Conservation (phyloP, 768 basidiomycete genomes). For the Psilocybe cubensis region DNA sequence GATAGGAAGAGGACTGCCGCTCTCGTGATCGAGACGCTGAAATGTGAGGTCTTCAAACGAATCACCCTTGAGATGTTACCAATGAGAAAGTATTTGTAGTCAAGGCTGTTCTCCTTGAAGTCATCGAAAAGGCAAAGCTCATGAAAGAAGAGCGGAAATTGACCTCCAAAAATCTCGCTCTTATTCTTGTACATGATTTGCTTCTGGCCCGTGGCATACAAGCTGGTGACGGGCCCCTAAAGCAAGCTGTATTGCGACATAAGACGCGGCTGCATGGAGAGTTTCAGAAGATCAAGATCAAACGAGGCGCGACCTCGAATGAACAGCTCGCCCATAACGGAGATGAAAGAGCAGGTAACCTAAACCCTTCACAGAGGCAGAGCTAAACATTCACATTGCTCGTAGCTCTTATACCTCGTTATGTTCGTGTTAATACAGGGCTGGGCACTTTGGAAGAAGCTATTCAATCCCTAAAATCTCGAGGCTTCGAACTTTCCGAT, state of each 20-base stretch:
- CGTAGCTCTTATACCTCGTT: slow-evolving; percentile 76
- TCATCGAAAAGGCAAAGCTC: slow-evolving; percentile 70
- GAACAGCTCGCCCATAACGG: slow-evolving; percentile 63
- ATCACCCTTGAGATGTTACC: slow-evolving; percentile 7
- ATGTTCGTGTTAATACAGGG: slow-evolving; percentile 81
- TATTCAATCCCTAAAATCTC: slow-evolving; percentile 52
- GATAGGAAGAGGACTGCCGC: slow-evolving; percentile 79
- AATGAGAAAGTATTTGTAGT: slow-evolving; percentile 49
- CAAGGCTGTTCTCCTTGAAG: slow-evolving; percentile 71
- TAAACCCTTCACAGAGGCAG: slow-evolving; percentile 4
- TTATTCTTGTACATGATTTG: slow-evolving; percentile 91
- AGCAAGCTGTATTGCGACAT: slow-evolving; percentile 85
- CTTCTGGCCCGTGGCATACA: slow-evolving; percentile 86
- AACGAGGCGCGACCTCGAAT: slow-evolving; percentile 67
- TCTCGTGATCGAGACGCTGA: slow-evolving; percentile 92
- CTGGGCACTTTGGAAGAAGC: slow-evolving; percentile 72
- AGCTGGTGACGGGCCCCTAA: slow-evolving; percentile 88
- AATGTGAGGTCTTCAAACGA: slow-evolving; percentile 64
- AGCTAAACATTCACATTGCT: slow-evolving; percentile 12
- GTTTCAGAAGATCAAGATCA: slow-evolving; percentile 82
- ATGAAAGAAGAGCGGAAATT: slow-evolving; percentile 80
- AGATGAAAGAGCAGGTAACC: slow-evolving; percentile 66
- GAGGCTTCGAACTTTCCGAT: slow-evolving; percentile 57
- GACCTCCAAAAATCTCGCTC: slow-evolving; percentile 73
- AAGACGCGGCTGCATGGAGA: slow-evolving; percentile 89